Conservation (phyloP, 2,329 filamentous ascomycete genomes). For the Ascochyta fabae region DNA sequence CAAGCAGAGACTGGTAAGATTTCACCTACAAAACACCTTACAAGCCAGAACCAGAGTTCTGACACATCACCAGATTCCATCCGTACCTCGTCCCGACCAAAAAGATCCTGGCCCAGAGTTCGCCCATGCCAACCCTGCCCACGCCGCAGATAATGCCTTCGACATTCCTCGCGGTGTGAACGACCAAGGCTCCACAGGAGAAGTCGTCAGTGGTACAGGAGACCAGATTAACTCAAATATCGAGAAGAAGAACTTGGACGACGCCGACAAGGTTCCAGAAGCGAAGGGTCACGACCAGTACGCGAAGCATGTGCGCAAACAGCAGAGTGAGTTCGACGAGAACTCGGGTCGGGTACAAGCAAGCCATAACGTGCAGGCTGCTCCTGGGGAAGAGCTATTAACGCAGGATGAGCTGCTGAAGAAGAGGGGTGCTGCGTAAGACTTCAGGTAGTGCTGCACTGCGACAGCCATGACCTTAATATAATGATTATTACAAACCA, state of each 20-base stretch:
- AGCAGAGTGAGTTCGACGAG: constrained; percentile 24
- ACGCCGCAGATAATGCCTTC: constrained; percentile 56
- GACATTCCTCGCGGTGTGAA: constrained; percentile 52
- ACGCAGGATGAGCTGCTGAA: constrained; percentile 33
- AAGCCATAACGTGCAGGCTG: constrained; percentile 29
- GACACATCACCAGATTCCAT: constrained; percentile 49
- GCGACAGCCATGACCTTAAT: background rate
- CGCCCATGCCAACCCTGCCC: constrained; percentile 48
- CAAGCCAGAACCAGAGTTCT: background rate
- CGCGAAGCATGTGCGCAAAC: constrained; percentile 31
- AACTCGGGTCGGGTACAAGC: constrained; percentile 22
- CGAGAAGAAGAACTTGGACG: constrained; percentile 43
- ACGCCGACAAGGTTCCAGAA: constrained; percentile 27
- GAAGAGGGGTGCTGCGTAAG: constrained; percentile 31
- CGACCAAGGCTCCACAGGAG: constrained; percentile 44
- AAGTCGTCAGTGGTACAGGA: constrained; percentile 45
- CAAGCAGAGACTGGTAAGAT: constrained; percentile 40
- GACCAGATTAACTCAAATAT: constrained; percentile 38
- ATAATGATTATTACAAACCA: background rate
- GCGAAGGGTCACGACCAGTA: constrained; percentile 34
- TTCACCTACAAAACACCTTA: background rate
- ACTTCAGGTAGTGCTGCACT: background rate
- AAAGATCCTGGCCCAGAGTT: constrained; percentile 38
- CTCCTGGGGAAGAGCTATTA: constrained; percentile 37
- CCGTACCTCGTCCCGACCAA: constrained; percentile 57